Conservation (phyloP, 495 filamentous ascomycete species). For the Apiosordaria backusii region DNA sequence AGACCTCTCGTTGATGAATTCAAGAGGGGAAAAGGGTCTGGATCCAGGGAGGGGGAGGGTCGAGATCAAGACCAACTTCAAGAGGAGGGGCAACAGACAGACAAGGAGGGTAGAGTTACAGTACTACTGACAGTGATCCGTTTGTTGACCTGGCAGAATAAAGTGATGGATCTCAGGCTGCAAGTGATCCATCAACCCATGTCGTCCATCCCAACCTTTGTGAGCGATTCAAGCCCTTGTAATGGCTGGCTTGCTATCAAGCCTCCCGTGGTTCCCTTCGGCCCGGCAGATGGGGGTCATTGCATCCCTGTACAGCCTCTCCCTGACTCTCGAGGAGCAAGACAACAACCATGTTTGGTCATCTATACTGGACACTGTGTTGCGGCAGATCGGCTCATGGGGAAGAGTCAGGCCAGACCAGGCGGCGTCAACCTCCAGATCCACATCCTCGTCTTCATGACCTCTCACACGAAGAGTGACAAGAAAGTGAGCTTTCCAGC, state of each 20-base stretch:
- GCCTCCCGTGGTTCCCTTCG: background rate
- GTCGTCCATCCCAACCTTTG: conserved; percentile 3
- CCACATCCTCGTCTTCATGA: background rate
- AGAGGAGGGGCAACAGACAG: background rate
- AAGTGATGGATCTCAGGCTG: background rate
- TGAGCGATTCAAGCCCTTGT: background rate
- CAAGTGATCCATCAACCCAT: conserved; percentile 1
- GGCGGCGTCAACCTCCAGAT: no score
- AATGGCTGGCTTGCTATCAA: background rate
- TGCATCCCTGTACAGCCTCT: conserved; percentile 10
- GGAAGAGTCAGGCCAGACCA: no score
- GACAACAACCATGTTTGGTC: background rate
- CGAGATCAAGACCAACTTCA: background rate
- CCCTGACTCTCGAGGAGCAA: background rate
- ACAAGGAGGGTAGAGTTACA: no score
- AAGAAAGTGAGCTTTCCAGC: background rate
- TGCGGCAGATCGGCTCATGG: background rate
- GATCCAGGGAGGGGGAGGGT: background rate
- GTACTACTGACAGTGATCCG: no score
- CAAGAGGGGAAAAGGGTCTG: background rate
- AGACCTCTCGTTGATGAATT: background rate
- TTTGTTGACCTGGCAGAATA: no score
- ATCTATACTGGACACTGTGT: background rate
- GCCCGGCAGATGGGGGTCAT: background rate
- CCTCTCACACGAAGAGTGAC: background rate